A percentile compares a stretch with the other conserved stretches of the same genome.
phyloP scores from a whole-genome alignment of 305 asterid genomes.

The Fraxinus albicans region DNA sequence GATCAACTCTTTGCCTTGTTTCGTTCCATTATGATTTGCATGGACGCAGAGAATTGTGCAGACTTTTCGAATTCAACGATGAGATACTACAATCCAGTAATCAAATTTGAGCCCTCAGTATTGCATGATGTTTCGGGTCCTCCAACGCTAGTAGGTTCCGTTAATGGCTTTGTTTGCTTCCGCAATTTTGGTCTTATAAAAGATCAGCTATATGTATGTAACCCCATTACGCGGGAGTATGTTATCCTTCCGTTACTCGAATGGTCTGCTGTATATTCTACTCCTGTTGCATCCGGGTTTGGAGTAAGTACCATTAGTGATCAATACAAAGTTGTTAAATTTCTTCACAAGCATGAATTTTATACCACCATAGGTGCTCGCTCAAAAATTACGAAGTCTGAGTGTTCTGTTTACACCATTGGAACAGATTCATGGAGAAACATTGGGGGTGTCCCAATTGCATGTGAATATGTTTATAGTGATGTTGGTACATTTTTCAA shows the following conservation, averaged over 20 bases:
- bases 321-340: constrained; percentile 36
- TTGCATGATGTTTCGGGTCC: background rate
- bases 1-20: constrained; percentile 29
- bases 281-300: constrained; percentile 31
- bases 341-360: constrained; percentile 18
- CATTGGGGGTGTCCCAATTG: background rate
- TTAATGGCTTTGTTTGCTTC: constrained; percentile 40
- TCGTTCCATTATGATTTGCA: background rate
- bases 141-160: constrained; percentile 23
- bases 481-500: constrained; percentile 16
- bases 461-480: background rate
- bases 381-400: background rate
- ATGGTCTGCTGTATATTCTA: constrained; percentile 6
- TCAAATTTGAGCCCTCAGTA: background rate
- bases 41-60: background rate
- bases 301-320: constrained; percentile 27
- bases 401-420: constrained; percentile 39
- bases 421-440: constrained; percentile 44
- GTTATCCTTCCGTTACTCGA: constrained; percentile 20
- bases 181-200: background rate
- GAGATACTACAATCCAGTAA: constrained; percentile 28
- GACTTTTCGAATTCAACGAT: constrained; percentile 33
- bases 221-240: constrained; percentile 43
- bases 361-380: background rate
- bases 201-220: constrained; percentile 25